Evolutionary conservation across 1,139 yeast species (phyloP).

Genomic region (Pichia terricola): DNA sequence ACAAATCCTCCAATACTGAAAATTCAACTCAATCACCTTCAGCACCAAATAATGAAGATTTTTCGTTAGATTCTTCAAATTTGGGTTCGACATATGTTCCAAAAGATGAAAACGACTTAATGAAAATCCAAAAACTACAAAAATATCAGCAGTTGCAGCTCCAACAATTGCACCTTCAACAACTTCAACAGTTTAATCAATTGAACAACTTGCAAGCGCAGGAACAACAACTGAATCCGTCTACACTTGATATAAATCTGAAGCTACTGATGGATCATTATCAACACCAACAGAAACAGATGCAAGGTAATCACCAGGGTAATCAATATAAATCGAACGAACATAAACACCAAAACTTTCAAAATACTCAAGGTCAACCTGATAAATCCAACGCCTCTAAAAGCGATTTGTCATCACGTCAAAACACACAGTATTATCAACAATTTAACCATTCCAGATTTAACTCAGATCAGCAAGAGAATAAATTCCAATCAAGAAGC

Average conservation of each 20-base stretch:
- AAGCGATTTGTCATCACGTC: neutral
- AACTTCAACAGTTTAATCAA: slow-evolving; percentile 4
- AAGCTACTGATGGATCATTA: neutral
- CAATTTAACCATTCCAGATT: neutral
- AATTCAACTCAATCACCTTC: too few relatives aligned
- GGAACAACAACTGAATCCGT: neutral
- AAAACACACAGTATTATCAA: neutral
- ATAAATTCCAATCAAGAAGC: slow-evolving; percentile 9
- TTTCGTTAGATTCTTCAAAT: too few relatives aligned
- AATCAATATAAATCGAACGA: neutral
- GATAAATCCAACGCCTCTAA: neutral
- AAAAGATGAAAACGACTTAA: too few relatives aligned
- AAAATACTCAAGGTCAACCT: neutral
- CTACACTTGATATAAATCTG: neutral
- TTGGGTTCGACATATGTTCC: too few relatives aligned
- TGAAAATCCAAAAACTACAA: neutral
- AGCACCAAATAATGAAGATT: too few relatives aligned
- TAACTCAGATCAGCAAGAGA: neutral
- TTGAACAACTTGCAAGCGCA: neutral
- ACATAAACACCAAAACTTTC: neutral
- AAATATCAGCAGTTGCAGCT: slow-evolving; percentile 4
- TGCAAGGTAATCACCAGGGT: neutral
- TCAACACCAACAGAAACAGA: slow-evolving; percentile 1
- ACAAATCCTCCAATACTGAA: too few relatives aligned
- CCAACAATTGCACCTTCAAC: neutral